Evolutionary conservation across 495 filamentous ascomycete genomes (phyloP).

Genomic region (Parathielavia hyrcaniae): DNA sequence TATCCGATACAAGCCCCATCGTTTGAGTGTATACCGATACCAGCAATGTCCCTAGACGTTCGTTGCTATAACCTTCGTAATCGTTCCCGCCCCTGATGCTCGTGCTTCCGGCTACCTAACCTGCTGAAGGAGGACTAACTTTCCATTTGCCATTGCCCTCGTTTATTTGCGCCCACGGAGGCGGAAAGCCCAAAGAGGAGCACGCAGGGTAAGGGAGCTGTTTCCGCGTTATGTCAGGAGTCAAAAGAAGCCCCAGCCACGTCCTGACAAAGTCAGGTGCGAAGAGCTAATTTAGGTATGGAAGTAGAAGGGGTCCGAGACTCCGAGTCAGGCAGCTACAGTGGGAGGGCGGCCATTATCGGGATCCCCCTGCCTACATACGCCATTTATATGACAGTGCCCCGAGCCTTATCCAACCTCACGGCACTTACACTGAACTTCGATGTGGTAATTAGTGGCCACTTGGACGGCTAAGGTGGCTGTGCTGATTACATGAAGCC

Average conservation of each 20-base stretch:
- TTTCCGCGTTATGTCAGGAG: conserved; percentile 21
- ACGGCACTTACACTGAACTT: neutral
- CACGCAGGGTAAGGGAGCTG: conserved; percentile 13
- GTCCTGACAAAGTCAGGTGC: neutral
- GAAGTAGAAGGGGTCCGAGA: neutral
- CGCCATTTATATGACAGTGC: neutral
- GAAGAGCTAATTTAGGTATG: too few species aligned
- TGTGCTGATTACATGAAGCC: neutral
- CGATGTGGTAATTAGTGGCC: neutral
- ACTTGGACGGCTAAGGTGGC: neutral
- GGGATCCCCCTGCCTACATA: conserved; percentile 28
- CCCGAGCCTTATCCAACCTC: conserved; percentile 8
- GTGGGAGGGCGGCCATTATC: conserved; percentile 17
- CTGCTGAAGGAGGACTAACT: conserved; percentile 9
- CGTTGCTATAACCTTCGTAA: conserved; percentile 22
- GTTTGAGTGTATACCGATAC: conserved; percentile 17
- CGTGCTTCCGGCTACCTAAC: conserved; percentile 24
- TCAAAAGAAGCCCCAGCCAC: neutral
- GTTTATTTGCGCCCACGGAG: conserved; percentile 6
- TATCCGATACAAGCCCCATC: conserved; percentile 6
- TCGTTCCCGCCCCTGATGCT: conserved; percentile 26
- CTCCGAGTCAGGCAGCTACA: too few species aligned
- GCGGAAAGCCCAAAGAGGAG: conserved; percentile 22
- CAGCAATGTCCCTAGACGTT: conserved; percentile 25
- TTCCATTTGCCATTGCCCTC: neutral